Conservation (phyloP, 2,329 filamentous ascomycete genomes). For the Pseudogymnoascus sp. region DNA sequence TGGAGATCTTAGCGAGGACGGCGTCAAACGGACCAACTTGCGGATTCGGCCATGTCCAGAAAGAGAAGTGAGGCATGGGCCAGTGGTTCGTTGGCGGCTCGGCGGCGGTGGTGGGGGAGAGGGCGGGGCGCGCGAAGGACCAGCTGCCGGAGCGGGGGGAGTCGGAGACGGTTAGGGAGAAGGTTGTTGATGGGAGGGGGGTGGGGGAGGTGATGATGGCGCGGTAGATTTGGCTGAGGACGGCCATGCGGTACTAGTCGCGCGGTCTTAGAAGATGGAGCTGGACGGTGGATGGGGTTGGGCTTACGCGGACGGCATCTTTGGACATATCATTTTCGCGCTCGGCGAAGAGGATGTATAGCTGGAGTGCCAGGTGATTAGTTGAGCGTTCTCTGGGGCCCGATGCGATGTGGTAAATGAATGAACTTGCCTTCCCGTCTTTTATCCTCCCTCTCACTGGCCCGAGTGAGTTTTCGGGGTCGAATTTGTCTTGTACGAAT, state of each 20-base stretch:
- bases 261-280: conserved; percentile 18
- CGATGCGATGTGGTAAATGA: neutral
- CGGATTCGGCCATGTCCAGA: conserved; percentile 46
- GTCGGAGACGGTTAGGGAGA: conserved; percentile 46
- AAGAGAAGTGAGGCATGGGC: conserved; percentile 49
- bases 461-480: conserved; percentile 32
- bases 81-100: conserved; percentile 33
- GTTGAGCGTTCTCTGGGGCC: neutral
- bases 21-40: conserved; percentile 40
- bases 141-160: conserved; percentile 38
- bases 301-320: conserved; percentile 36
- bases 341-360: conserved; percentile 40
- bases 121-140: conserved; percentile 41
- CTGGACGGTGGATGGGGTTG: neutral
- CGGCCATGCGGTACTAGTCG: conserved; percentile 40
- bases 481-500: conserved; percentile 33
- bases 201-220: conserved; percentile 44
- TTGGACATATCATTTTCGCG: conserved; percentile 30
- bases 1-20: conserved; percentile 32
- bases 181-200: conserved; percentile 42
- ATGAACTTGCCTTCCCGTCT: conserved; percentile 32
- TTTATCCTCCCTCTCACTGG: conserved; percentile 37
- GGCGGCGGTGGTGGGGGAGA: conserved; percentile 21
- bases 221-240: conserved; percentile 46
- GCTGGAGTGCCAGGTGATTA: conserved; percentile 21